A percentile compares a stretch with the other conserved stretches of the same genome.
Evolutionary conservation across 129 eudicot species (phyloP).

Genomic region (Gnaphalium uliginosum): DNA sequence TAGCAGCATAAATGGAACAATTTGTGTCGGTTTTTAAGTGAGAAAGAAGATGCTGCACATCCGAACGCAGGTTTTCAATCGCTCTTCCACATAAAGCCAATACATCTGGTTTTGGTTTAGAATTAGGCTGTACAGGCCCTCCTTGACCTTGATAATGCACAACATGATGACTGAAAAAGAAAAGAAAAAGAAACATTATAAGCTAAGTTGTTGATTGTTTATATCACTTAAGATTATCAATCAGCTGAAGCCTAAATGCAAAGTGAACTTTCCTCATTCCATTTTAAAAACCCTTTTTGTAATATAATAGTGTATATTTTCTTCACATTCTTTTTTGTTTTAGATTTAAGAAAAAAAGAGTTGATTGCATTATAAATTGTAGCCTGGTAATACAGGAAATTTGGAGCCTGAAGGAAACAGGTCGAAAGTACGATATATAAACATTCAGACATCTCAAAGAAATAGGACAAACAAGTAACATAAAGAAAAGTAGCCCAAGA

Average conservation of each 20-base stretch:
- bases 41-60: constrained; percentile 69
- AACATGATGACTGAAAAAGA: constrained; percentile 62
- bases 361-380: too few species aligned
- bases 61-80: constrained; percentile 45
- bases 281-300: too few species aligned
- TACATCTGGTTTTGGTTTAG: constrained; percentile 69
- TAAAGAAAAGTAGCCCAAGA: too few species aligned
- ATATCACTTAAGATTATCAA: background rate
- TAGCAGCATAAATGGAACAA: constrained; percentile 1
- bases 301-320: too few species aligned
- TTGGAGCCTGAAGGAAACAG: too few species aligned
- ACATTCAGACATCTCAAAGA: too few species aligned
- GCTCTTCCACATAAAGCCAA: constrained; percentile 33
- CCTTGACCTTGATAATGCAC: constrained; percentile 85
- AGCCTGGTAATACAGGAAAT: too few species aligned
- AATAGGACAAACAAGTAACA: too few species aligned
- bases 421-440: too few species aligned
- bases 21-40: constrained; percentile 32
- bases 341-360: too few species aligned
- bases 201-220: background rate
- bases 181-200: background rate
- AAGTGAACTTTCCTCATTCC: background rate
- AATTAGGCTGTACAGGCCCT: constrained; percentile 71
- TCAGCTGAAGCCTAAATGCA: background rate
- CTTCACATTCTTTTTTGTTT: too few species aligned